These are phyloP conservation scores for Starmerella geochares DNA, from an alignment of 805 yeast genomes.

Conservation along the genomic window DNA sequence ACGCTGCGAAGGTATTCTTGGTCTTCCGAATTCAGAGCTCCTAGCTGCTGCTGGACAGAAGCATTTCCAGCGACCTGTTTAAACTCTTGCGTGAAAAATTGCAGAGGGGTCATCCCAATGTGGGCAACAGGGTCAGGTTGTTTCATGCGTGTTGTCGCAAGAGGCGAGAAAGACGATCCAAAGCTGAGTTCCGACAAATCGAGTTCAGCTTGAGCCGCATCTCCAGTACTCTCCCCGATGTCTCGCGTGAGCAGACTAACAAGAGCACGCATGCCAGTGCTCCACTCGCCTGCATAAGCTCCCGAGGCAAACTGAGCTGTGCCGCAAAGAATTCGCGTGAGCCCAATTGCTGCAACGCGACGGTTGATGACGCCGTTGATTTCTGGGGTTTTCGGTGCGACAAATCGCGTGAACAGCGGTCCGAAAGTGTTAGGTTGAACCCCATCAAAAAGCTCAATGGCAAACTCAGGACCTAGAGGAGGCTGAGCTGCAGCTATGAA, in stretches of 20 bases:
- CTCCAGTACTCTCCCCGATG: conserved; percentile 30
- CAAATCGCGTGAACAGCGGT: conserved; percentile 28
- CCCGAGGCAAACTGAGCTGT: conserved; percentile 34
- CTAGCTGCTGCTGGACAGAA: conserved; percentile 7
- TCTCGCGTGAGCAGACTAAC: conserved; percentile 38
- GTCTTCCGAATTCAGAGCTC: neutral
- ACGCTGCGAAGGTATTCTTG: conserved; percentile 3
- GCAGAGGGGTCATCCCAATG: conserved; percentile 30
- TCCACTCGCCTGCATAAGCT: conserved; percentile 36
- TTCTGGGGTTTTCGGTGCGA: conserved; percentile 32
- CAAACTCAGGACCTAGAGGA: conserved; percentile 47
- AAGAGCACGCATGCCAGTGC: conserved; percentile 38
- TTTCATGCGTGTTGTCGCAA: conserved; percentile 51
- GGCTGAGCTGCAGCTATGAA: conserved; percentile 39
- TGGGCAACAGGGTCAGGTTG: conserved; percentile 63
- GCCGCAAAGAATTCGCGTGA: conserved; percentile 38
- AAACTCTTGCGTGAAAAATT: conserved; percentile 22
- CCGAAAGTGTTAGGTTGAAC: conserved; percentile 33
- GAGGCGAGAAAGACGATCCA: conserved; percentile 74
- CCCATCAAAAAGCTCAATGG: conserved; percentile 36
- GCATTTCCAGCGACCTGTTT: conserved; percentile 1
- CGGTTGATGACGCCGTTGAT: conserved; percentile 37
- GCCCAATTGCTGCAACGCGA: conserved; percentile 42
- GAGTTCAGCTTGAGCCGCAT: conserved; percentile 26
- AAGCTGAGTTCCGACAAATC: conserved; percentile 69